Evolutionary conservation across 495 filamentous ascomycete genomes (phyloP).

Genomic region (Penicillium steckii): DNA sequence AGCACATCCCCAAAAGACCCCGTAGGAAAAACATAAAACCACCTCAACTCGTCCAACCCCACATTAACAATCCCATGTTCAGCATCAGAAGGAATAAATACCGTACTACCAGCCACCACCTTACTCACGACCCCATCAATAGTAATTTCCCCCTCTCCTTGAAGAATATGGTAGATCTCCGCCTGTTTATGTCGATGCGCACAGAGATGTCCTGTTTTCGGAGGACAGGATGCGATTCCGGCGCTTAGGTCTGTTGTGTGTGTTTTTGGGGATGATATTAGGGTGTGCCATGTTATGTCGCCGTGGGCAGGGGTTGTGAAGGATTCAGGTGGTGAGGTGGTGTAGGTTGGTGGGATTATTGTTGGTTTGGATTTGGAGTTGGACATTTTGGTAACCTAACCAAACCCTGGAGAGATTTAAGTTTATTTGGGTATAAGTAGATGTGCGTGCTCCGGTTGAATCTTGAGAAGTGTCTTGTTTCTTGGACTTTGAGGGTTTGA

Average conservation of each 20-base stretch:
- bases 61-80: slow-evolving; percentile 37
- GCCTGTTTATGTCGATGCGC: slow-evolving; percentile 34
- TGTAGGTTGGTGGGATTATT: slow-evolving; percentile 12
- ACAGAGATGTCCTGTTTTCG: slow-evolving; percentile 26
- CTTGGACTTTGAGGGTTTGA: no score
- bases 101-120: slow-evolving; percentile 22
- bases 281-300: slow-evolving; percentile 34
- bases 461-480: no score
- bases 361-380: not conserved
- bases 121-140: slow-evolving; percentile 24
- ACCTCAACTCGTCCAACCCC: slow-evolving; percentile 19
- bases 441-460: no score
- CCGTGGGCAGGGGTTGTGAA: slow-evolving; percentile 16
- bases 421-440: no score
- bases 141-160: slow-evolving; percentile 26
- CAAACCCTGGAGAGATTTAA: no score
- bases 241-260: slow-evolving; percentile 26
- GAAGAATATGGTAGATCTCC: slow-evolving; percentile 38
- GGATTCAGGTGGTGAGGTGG: slow-evolving; percentile 16
- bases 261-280: slow-evolving; percentile 30
- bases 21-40: slow-evolving; percentile 40
- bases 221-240: slow-evolving; percentile 31
- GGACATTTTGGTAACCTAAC: no score
- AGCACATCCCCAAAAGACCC: slow-evolving; percentile 33
- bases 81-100: slow-evolving; percentile 37